These are phyloP conservation scores for Oryza glaberrima DNA, from an alignment of 176 grass and related monocot species.

Conservation along the genomic window DNA sequence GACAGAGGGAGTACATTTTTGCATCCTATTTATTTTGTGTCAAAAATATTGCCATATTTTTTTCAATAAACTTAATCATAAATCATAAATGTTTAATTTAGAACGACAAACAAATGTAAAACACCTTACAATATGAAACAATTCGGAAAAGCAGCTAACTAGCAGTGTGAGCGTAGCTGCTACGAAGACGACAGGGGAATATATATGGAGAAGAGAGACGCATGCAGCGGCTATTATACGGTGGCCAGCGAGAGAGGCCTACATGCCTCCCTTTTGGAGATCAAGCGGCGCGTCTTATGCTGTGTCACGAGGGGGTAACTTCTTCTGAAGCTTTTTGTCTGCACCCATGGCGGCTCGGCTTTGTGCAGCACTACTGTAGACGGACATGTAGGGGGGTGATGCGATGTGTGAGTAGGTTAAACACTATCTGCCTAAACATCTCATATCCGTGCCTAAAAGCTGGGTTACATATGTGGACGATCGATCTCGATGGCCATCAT, in stretches of 20 bases:
- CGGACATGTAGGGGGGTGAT: background rate
- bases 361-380: background rate
- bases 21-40: no score
- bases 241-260: background rate
- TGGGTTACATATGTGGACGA: background rate
- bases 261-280: constrained; percentile 24
- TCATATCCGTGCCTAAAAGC: constrained; percentile 29
- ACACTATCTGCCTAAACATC: constrained; percentile 27
- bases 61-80: no score
- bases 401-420: constrained; percentile 29
- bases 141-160: no score
- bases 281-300: constrained; percentile 36
- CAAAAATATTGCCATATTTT: no score
- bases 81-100: no score
- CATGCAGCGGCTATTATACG: background rate
- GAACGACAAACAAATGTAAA: no score
- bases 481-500: background rate
- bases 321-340: constrained; percentile 14
- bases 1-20: no score
- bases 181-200: background rate
- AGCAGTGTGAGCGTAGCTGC: no score
- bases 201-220: background rate
- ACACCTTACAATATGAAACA: no score
- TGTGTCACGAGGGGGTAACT: constrained; percentile 42
- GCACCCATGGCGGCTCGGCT: background rate